These are phyloP conservation scores for Trypanosoma mega DNA, from an alignment of 208 protist genomes.

Conservation along the genomic window DNA sequence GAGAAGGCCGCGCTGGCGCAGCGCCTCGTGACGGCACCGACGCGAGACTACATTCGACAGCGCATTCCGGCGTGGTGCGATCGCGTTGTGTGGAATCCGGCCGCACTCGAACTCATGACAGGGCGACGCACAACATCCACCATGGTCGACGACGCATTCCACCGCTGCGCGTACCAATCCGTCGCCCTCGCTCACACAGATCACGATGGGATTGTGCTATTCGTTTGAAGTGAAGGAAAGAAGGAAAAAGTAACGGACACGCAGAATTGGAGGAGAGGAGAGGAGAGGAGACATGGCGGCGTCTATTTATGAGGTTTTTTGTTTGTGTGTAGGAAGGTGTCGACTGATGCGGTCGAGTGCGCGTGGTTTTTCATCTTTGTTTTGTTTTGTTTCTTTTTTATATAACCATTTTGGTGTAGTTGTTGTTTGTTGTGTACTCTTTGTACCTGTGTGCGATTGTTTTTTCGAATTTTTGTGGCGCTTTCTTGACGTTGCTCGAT, in stretches of 20 bases:
- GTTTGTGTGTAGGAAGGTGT: no score
- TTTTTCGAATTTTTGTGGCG: no score
- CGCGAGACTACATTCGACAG: constrained; percentile 32
- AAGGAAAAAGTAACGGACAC: background rate
- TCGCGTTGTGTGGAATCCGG: constrained; percentile 75
- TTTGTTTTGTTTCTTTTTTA: no score
- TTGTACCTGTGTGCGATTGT: no score
- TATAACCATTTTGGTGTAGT: no score
- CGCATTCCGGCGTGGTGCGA: constrained; percentile 88
- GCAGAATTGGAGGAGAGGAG: constrained; percentile 1
- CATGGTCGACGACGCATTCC: background rate
- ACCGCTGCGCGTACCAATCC: background rate
- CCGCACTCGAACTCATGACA: constrained; percentile 60
- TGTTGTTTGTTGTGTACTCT: no score
- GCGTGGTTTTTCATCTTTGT: no score
- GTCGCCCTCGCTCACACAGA: constrained; percentile 1
- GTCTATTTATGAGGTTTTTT: no score
- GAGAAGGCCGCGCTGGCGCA: background rate
- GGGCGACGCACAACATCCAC: constrained; percentile 23
- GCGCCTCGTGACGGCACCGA: constrained; percentile 5
- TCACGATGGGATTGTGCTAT: background rate
- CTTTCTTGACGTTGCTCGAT: no score
- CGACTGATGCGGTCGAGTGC: no score
- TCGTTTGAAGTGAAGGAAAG: background rate
- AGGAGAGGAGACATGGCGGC: no score